Percentiles rank a stretch among this genome's conserved stretches.
Evolutionary conservation across 164 flowering plant species (phyloP).

Genomic region (Magnolia kwangsiensis): DNA sequence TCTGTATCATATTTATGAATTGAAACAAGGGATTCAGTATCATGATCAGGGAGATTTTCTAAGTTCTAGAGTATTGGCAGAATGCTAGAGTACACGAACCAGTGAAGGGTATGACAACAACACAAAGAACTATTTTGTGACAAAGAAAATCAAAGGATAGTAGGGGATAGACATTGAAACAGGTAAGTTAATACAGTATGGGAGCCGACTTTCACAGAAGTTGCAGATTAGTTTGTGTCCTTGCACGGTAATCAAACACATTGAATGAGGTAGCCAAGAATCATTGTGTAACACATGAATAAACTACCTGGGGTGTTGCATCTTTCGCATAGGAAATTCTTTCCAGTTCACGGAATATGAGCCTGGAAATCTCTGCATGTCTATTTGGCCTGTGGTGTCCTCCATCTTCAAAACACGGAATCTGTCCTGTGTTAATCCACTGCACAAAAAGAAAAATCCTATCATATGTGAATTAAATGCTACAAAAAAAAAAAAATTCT

Average conservation of each 20-base stretch:
- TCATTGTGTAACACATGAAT: neutral
- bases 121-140: too few relatives aligned
- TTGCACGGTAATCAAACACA: neutral
- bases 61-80: neutral
- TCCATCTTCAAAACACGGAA: constrained; percentile 95
- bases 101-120: too few relatives aligned
- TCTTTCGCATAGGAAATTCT: constrained; percentile 55
- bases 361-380: constrained; percentile 97
- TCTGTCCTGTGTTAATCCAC: constrained; percentile 99
- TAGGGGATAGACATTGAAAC: neutral
- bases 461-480: neutral
- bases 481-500: neutral
- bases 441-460: constrained; percentile 27
- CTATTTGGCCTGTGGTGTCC: constrained; percentile 95
- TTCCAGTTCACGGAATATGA: constrained; percentile 86
- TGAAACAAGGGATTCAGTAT: neutral
- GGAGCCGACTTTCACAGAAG: neutral
- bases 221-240: neutral
- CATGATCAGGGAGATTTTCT: neutral
- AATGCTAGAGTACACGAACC: neutral
- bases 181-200: neutral
- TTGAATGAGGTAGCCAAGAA: neutral
- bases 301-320: constrained; percentile 58
- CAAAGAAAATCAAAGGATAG: too few relatives aligned
- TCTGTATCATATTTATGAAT: neutral